These are phyloP conservation scores for Entomortierella beljakovae DNA, from an alignment of 192 early-diverging fungal species.

Conservation along the genomic window DNA sequence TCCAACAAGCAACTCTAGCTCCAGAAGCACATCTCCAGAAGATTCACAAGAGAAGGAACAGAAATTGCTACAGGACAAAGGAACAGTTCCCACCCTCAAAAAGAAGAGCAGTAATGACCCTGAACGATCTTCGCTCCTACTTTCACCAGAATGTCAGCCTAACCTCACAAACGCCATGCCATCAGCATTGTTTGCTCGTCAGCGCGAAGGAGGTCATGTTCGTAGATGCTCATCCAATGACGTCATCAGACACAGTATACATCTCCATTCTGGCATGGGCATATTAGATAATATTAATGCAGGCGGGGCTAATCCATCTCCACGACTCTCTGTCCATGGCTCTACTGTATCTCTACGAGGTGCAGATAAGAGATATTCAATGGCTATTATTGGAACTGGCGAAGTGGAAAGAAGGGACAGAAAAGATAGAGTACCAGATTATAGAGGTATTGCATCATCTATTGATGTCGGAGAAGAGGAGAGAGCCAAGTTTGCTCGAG, in stretches of 20 bases:
- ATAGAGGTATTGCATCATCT: constrained; percentile 7
- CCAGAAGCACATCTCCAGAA: neutral
- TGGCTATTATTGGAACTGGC: constrained; percentile 1
- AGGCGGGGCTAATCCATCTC: neutral
- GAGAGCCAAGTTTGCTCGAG: constrained; percentile 1
- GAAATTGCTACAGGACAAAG: neutral
- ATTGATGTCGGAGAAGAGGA: constrained; percentile 7
- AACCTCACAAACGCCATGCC: constrained; percentile 27
- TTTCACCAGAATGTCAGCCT: constrained; percentile 37
- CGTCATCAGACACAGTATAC: constrained; percentile 18
- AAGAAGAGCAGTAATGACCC: constrained; percentile 43
- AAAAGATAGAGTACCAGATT: constrained; percentile 1
- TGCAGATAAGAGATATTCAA: constrained; percentile 42
- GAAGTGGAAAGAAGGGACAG: neutral
- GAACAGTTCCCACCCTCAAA: constrained; percentile 9
- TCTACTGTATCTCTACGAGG: constrained; percentile 21
- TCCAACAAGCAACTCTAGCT: neutral
- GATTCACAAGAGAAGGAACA: neutral
- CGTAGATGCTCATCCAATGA: constrained; percentile 47
- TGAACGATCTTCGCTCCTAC: constrained; percentile 1
- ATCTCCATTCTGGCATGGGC: neutral
- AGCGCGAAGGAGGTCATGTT: constrained; percentile 25
- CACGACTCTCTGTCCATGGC: neutral
- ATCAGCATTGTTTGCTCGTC: constrained; percentile 24
- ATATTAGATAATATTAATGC: neutral